Evolutionary conservation across 2,329 filamentous ascomycete species (phyloP).

Genomic region (Trichoderma asperellum): DNA sequence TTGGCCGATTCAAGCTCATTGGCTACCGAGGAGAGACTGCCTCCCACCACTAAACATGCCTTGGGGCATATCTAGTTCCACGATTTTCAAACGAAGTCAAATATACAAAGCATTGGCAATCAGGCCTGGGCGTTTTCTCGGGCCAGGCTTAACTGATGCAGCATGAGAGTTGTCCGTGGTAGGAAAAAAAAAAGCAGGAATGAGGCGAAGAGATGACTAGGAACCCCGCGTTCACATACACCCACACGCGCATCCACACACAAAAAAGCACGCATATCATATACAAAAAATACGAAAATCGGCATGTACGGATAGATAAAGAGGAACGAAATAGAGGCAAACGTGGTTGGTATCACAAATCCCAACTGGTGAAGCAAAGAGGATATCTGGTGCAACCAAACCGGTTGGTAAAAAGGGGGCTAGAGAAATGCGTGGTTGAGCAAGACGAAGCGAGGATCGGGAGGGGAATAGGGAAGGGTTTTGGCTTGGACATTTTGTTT

Average conservation of each 20-base stretch:
- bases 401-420: neutral
- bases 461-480: conserved; percentile 17
- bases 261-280: conserved; percentile 9
- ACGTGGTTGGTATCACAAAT: conserved; percentile 6
- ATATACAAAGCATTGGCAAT: neutral
- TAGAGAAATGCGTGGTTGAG: conserved; percentile 9
- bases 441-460: conserved; percentile 1
- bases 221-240: neutral
- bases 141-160: neutral
- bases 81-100: neutral
- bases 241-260: neutral
- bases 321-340: conserved; percentile 26
- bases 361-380: conserved; percentile 10
- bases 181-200: conserved; percentile 3
- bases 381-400: conserved; percentile 7
- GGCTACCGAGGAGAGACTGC: conserved; percentile 79
- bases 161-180: neutral
- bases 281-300: conserved; percentile 12
- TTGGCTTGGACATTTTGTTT: conserved; percentile 12
- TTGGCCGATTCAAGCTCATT: conserved; percentile 92
- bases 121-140: neutral
- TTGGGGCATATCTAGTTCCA: neutral
- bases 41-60: conserved; percentile 58
- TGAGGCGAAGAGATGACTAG: conserved; percentile 7
- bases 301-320: conserved; percentile 28